Base-by-base conservation (phyloP, 495 filamentous ascomycete genomes). In the Bacidia gigantensis region DNA sequence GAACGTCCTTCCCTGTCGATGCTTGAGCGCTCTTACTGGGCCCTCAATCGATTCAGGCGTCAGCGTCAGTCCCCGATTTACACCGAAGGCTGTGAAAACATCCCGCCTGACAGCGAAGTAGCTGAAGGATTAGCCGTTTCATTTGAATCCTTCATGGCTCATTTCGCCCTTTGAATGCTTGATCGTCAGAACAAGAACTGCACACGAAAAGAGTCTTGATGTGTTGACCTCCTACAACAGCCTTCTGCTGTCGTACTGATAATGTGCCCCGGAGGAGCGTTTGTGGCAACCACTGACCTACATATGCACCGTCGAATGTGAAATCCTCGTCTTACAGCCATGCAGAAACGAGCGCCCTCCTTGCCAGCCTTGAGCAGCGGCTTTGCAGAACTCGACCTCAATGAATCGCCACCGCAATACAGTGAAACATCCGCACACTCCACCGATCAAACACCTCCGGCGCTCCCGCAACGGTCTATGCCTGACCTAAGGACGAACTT, bases 311-410 rank as follows among this genome's bases (percentile, higher is more conserved):
- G 7, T 35, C 29, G 5, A 7, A 5, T 5, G 5, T 14, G 29
- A 35, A 35, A 35, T 14, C 29, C 14, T 7, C 29, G 14, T 7
- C 5, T 14, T 14, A 14, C 29, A 35, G 29, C 22, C 21, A 56
- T 55, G 53, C 52, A 46, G 9, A 58, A 51, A 47, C 53, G 52
- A 22, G 53, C 58, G 41, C 50, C 56, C 12, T 61, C 59, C 29
- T 50, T 61, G 23, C 58, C 58, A 14, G 55, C 56, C 12, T 29
- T 56, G 26, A 50, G 25, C 45, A 56, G 56, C 35, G 58, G 43
- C 20, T 14, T 24, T 23, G 55, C 59, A 14, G 53, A 58, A 11
- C 59, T 60, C 18, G 58, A 51, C n/a, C 26, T 50, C 46, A 56
- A 49, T 35, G 49, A 55, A 20, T 47, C 50, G 20, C 55, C 29